These are phyloP conservation scores for Polytrichum commune DNA, from an alignment of 225 moss, liverwort and hornwort genomes.

Conservation along the genomic window DNA sequence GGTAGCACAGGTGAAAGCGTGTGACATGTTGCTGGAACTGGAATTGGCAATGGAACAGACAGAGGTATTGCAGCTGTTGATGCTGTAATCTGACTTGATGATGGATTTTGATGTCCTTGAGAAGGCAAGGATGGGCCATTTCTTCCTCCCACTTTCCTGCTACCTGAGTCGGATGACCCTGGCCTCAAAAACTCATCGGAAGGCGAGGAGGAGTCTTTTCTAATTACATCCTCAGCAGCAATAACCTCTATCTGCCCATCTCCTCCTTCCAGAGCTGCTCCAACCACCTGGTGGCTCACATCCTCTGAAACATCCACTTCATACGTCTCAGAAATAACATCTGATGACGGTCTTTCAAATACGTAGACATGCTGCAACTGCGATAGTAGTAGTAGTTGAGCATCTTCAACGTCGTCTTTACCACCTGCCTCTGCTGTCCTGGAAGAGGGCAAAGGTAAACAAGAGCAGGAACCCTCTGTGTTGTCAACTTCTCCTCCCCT, in stretches of 20 bases:
- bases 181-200: constrained; percentile 21
- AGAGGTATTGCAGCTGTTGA: constrained; percentile 17
- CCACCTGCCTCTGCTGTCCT: constrained; percentile 2
- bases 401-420: constrained; percentile 8
- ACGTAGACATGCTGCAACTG: constrained; percentile 20
- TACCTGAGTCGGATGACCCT: constrained; percentile 11
- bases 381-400: constrained; percentile 19
- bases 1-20: constrained; percentile 6
- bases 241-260: constrained; percentile 19
- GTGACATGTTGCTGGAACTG: constrained; percentile 23
- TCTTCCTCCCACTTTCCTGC: constrained; percentile 26
- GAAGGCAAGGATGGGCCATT: background rate
- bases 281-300: background rate
- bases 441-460: too few relatives aligned
- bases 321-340: background rate
- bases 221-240: constrained; percentile 6
- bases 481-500: constrained; percentile 16
- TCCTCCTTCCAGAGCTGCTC: constrained; percentile 15
- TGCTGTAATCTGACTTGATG: constrained; percentile 18
- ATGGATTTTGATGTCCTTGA: constrained; percentile 1
- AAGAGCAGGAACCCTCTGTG: background rate
- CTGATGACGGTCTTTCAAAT: constrained; percentile 14
- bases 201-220: background rate
- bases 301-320: background rate
- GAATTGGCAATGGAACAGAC: constrained; percentile 14